phyloP scores from a whole-genome alignment of 768 basidiomycete genomes.

The Leccinum uliginosum region DNA sequence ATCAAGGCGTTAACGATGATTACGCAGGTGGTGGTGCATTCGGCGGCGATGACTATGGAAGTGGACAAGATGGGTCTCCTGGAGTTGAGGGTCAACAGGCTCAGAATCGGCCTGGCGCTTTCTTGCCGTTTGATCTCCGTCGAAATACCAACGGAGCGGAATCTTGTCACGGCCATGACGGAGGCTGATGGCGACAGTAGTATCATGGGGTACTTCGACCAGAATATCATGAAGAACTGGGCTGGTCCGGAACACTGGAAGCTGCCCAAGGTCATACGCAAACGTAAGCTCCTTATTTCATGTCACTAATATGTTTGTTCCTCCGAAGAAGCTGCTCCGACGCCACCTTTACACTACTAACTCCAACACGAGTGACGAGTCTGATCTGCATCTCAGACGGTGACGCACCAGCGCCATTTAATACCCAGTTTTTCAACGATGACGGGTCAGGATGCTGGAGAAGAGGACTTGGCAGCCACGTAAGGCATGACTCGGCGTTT shows the following conservation, averaged over 20 bases:
- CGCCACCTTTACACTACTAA: conserved; percentile 23
- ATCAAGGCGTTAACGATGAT: conserved; percentile 50
- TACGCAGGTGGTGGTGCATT: conserved; percentile 36
- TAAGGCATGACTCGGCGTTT: conserved; percentile 73
- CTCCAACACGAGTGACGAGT: background rate
- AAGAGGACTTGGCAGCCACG: conserved; percentile 85
- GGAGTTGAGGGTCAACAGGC: conserved; percentile 39
- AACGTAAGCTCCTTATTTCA: conserved; percentile 47
- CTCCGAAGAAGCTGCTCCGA: conserved; percentile 47
- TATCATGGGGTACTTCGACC: conserved; percentile 88
- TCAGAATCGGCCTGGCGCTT: conserved; percentile 42
- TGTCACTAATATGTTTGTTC: conserved; percentile 6
- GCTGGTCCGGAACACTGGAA: conserved; percentile 99
- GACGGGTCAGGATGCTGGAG: conserved; percentile 68
- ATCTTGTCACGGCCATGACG: conserved; percentile 84
- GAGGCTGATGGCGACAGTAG: conserved; percentile 53
- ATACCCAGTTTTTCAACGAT: conserved; percentile 96
- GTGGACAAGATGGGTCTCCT: conserved; percentile 40
- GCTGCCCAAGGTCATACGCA: conserved; percentile 72
- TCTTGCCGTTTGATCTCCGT: conserved; percentile 83
- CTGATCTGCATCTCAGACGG: conserved; percentile 28
- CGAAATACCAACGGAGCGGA: conserved; percentile 69
- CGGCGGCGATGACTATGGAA: conserved; percentile 41
- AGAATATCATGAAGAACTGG: conserved; percentile 88
- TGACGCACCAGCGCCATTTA: conserved; percentile 70